phyloP scores from a whole-genome alignment of 768 basidiomycete genomes.

The Russula sp. region DNA sequence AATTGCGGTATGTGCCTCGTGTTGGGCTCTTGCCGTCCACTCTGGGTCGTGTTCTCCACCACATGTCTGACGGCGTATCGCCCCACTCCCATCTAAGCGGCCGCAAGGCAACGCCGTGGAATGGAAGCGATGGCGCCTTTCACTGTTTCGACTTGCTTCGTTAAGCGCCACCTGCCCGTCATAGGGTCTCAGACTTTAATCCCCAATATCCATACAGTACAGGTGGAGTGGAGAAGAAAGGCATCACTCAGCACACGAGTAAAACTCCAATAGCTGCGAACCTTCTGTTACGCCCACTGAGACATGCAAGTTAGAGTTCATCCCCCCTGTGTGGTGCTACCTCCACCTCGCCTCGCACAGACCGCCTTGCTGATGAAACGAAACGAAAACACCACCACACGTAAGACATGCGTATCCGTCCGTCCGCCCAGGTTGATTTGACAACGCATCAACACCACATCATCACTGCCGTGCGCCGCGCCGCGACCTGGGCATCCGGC shows the following conservation, averaged over 20 bases:
- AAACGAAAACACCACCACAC: constrained; percentile 7
- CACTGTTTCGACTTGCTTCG: constrained; percentile 10
- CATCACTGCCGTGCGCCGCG: background rate
- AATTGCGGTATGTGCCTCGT: constrained; percentile 11
- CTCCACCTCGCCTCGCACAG: constrained; percentile 14
- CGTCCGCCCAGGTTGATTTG: background rate
- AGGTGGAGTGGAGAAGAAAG: background rate
- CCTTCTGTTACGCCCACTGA: background rate
- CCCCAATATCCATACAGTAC: background rate
- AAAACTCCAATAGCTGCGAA: background rate
- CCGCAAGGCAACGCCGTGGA: constrained; percentile 23
- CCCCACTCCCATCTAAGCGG: constrained; percentile 12
- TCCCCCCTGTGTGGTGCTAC: background rate
- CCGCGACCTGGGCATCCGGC: constrained; percentile 1
- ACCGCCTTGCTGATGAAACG: constrained; percentile 12
- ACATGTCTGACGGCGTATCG: constrained; percentile 17
- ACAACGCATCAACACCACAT: background rate
- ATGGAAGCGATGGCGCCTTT: constrained; percentile 16
- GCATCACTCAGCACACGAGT: background rate
- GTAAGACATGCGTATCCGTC: constrained; percentile 13
- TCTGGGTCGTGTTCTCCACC: constrained; percentile 9
- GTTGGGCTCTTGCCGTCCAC: background rate
- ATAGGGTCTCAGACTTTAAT: background rate
- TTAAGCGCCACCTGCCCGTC: constrained; percentile 7
- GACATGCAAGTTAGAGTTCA: constrained; percentile 12